A percentile compares a stretch with the other conserved stretches of the same genome.
Conservation (phyloP, 2,329 filamentous ascomycete genomes). For the Sporothrix curviconia region DNA sequence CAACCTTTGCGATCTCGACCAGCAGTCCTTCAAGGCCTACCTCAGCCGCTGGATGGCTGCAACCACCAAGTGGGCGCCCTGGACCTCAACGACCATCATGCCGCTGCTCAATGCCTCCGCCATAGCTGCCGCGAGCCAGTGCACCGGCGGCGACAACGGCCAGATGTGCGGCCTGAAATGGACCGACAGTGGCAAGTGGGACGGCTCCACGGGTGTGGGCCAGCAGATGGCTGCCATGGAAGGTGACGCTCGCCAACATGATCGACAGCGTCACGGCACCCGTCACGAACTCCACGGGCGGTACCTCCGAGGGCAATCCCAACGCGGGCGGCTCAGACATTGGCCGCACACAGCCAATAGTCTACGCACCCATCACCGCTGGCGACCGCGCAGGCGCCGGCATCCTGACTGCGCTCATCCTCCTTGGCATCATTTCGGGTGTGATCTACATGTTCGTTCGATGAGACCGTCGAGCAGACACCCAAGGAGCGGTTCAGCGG, state of each 20-base stretch:
- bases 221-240: constrained; percentile 67
- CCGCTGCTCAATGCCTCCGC: constrained; percentile 50
- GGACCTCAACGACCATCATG: constrained; percentile 47
- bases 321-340: constrained; percentile 26
- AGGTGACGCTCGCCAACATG: constrained; percentile 55
- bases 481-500: constrained; percentile 28
- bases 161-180: constrained; percentile 56
- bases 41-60: constrained; percentile 55
- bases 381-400: constrained; percentile 18
- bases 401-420: constrained; percentile 35
- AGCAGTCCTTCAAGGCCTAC: constrained; percentile 60
- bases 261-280: constrained; percentile 37
- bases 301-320: constrained; percentile 43
- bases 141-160: constrained; percentile 49
- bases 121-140: constrained; percentile 49
- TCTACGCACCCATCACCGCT: constrained; percentile 1
- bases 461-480: constrained; percentile 37
- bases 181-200: constrained; percentile 40
- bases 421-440: constrained; percentile 49
- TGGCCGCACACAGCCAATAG: constrained; percentile 2
- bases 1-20: constrained; percentile 54
- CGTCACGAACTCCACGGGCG: constrained; percentile 38
- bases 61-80: constrained; percentile 57
- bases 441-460: constrained; percentile 41
- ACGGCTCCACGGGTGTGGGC: constrained; percentile 56